Conservation (phyloP, 257 asterid species). For the Lycium ferocissimum region DNA sequence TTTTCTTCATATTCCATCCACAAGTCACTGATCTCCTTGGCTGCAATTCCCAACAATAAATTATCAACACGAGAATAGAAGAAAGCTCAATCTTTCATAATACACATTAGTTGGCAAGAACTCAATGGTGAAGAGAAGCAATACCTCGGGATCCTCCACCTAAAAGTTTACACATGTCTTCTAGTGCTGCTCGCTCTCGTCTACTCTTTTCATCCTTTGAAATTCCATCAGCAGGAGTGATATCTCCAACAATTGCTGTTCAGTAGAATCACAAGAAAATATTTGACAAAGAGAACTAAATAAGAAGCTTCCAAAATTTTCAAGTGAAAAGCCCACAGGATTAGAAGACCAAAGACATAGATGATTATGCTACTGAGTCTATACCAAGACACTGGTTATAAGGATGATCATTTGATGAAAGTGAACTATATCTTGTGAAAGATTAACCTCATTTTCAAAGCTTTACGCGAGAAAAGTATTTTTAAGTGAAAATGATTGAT, state of each 20-base stretch:
- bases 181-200: conserved; percentile 79
- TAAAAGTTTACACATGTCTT: conserved; percentile 84
- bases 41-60: conserved; percentile 49
- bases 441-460: conserved; percentile 11
- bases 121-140: conserved; percentile 24
- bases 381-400: not conserved
- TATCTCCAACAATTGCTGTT: conserved; percentile 95
- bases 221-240: conserved; percentile 88
- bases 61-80: conserved; percentile 37
- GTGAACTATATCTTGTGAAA: not conserved
- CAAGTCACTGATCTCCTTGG: conserved; percentile 84
- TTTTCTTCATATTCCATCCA: conserved; percentile 95
- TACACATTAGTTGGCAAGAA: conserved; percentile 27
- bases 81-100: conserved; percentile 9
- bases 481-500: not conserved
- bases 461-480: not conserved
- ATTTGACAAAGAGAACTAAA: not conserved
- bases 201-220: conserved; percentile 90
- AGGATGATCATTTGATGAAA: not conserved
- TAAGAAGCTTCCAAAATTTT: not conserved
- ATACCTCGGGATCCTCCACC: conserved; percentile 93
- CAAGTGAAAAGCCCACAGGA: not conserved
- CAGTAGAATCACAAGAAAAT: conserved; percentile 16
- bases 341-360: not conserved
- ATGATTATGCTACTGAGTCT: not conserved